These are phyloP conservation scores for Xylariaceae sp. DNA, from an alignment of 2,329 filamentous ascomycete genomes.

Conservation along the genomic window DNA sequence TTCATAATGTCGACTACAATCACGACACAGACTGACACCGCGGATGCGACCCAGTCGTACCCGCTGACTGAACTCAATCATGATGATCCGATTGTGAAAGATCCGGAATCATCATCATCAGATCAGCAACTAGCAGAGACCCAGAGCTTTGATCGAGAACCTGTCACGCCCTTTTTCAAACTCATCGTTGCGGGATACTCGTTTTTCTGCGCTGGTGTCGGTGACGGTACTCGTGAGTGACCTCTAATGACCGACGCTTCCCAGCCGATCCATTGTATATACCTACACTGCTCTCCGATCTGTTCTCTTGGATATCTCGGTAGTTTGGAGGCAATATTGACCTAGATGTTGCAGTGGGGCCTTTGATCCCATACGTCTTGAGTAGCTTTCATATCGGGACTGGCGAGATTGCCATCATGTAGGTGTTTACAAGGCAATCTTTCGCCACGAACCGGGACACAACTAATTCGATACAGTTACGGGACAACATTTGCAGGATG, in stretches of 20 bases:
- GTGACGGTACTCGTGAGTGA: constrained; percentile 51
- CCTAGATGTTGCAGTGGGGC: constrained; percentile 40
- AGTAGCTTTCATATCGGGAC: constrained; percentile 45
- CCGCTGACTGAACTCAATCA: constrained; percentile 25
- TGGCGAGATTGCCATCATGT: constrained; percentile 33
- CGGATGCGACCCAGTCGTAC: constrained; percentile 20
- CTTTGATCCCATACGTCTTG: constrained; percentile 60
- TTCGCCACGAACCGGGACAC: not conserved
- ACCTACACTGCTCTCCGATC: not conserved
- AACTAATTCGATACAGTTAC: constrained; percentile 40
- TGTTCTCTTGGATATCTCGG: too few relatives aligned
- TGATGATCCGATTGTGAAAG: constrained; percentile 7
- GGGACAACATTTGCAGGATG: constrained; percentile 57
- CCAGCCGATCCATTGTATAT: not conserved
- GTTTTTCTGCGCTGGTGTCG: constrained; percentile 62
- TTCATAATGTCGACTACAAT: constrained; percentile 14
- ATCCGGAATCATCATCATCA: constrained; percentile 20
- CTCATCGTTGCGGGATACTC: constrained; percentile 54
- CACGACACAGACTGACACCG: constrained; percentile 19
- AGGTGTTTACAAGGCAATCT: not conserved
- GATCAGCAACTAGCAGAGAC: constrained; percentile 10
- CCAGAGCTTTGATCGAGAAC: constrained; percentile 22
- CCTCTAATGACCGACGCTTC: not conserved
- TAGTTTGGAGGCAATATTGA: not conserved
- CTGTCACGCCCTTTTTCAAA: constrained; percentile 39